These are phyloP conservation scores for Fraxinus sp. DNA, from an alignment of 305 asterid genomes.

Conservation along the genomic window DNA sequence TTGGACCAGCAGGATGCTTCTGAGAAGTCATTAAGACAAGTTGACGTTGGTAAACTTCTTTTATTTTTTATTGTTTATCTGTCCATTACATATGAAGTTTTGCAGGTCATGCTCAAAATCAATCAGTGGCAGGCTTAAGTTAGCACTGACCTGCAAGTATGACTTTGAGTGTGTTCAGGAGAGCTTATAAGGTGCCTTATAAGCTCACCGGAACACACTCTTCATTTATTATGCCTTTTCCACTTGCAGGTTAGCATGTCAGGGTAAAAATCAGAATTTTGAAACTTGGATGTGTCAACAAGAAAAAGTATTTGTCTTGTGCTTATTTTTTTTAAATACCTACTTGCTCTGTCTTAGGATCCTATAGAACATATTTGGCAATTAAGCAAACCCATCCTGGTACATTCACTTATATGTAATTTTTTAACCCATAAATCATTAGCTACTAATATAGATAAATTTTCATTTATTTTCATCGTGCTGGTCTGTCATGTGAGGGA, in stretches of 20 bases:
- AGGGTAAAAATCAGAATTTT: neutral
- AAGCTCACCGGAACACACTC: neutral
- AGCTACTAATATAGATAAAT: neutral
- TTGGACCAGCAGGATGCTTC: slow-evolving; percentile 45
- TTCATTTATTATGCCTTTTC: slow-evolving; percentile 10
- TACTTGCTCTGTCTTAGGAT: neutral
- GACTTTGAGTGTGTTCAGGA: neutral
- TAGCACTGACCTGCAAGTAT: neutral
- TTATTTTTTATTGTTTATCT: slow-evolving; percentile 20
- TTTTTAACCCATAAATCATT: neutral
- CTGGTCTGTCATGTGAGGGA: slow-evolving; percentile 14
- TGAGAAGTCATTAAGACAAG: slow-evolving; percentile 41
- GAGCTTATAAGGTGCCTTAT: neutral
- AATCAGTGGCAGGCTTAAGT: neutral
- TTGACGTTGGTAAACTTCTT: slow-evolving; percentile 68
- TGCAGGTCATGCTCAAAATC: slow-evolving; percentile 20
- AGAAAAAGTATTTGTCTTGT: neutral
- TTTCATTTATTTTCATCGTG: slow-evolving; percentile 1
- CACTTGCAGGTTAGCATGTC: neutral
- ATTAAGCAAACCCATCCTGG: neutral
- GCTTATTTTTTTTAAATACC: neutral
- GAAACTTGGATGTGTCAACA: neutral
- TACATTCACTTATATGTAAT: neutral
- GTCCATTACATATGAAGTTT: slow-evolving; percentile 23
- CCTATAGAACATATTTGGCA: neutral